A percentile compares a stretch with the other conserved stretches of the same genome.
Conservation (phyloP, 441 rosid species). For the Pelargonium exstipulatum region DNA sequence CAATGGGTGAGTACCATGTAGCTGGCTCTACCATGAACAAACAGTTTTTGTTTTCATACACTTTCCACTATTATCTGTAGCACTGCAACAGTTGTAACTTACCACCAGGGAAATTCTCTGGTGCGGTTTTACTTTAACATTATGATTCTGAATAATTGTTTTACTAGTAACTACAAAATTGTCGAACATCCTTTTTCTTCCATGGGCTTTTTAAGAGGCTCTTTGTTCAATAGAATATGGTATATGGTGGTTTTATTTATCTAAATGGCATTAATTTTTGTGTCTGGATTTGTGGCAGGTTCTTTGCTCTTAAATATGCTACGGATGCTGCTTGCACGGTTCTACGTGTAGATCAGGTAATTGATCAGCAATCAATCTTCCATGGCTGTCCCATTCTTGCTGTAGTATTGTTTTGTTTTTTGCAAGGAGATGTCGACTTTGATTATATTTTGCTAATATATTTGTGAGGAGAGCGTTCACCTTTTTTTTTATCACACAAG, state of each 20-base stretch:
- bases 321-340: conserved; percentile 99
- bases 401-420: too few species aligned
- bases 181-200: too few species aligned
- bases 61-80: neutral
- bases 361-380: neutral
- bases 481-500: neutral
- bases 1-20: too few species aligned
- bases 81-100: neutral
- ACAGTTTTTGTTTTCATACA: neutral
- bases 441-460: neutral
- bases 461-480: neutral
- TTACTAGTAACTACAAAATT: too few species aligned
- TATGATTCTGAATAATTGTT: neutral
- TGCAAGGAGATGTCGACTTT: neutral
- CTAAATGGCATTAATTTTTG: neutral
- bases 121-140: neutral
- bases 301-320: conserved; percentile 86
- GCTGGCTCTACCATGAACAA: neutral
- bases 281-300: conserved; percentile 38
- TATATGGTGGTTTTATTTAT: too few species aligned
- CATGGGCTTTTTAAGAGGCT: too few species aligned
- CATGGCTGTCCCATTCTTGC: too few species aligned
- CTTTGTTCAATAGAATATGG: too few species aligned
- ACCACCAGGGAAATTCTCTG: neutral
- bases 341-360: conserved; percentile 95